Conservation (phyloP, 768 basidiomycete species). For the Cyclocybe aegerita region DNA sequence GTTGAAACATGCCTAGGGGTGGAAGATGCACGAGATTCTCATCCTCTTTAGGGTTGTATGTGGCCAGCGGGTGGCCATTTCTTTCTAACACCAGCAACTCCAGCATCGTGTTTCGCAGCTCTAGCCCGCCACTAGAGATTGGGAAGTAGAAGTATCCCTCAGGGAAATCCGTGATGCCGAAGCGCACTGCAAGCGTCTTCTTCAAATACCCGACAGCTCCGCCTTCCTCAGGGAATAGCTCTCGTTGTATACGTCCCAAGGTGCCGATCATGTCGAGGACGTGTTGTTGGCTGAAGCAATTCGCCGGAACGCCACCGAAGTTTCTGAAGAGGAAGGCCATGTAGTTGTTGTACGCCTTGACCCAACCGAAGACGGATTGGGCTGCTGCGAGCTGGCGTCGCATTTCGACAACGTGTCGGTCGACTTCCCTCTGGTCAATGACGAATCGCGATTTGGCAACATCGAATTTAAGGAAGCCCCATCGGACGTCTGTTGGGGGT, state of each 20-base stretch:
- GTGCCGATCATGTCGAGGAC: conserved; percentile 31
- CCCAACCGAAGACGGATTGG: conserved; percentile 37
- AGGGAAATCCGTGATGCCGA: conserved; percentile 32
- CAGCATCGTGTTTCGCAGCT: conserved; percentile 36
- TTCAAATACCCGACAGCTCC: conserved; percentile 23
- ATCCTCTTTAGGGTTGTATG: neutral
- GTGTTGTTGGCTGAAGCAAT: conserved; percentile 30
- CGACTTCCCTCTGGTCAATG: conserved; percentile 35
- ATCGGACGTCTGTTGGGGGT: conserved; percentile 34
- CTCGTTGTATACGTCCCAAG: conserved; percentile 30
- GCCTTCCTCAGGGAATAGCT: conserved; percentile 25
- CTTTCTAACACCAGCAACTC: conserved; percentile 30
- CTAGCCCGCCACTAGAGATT: conserved; percentile 33
- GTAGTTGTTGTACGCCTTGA: conserved; percentile 39
- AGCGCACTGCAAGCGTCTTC: conserved; percentile 25
- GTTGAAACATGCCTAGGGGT: neutral
- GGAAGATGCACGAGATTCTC: neutral
- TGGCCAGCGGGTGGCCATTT: conserved; percentile 10
- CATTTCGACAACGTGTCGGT: conserved; percentile 36
- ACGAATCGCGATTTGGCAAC: conserved; percentile 25
- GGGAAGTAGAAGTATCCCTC: conserved; percentile 42
- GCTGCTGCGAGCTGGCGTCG: conserved; percentile 33
- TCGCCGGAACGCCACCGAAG: conserved; percentile 32
- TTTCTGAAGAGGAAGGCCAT: conserved; percentile 36
- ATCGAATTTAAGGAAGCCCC: conserved; percentile 41